Evolutionary conservation across 2,329 filamentous ascomycete species (phyloP).

Genomic region (Ophiobolus disseminans): DNA sequence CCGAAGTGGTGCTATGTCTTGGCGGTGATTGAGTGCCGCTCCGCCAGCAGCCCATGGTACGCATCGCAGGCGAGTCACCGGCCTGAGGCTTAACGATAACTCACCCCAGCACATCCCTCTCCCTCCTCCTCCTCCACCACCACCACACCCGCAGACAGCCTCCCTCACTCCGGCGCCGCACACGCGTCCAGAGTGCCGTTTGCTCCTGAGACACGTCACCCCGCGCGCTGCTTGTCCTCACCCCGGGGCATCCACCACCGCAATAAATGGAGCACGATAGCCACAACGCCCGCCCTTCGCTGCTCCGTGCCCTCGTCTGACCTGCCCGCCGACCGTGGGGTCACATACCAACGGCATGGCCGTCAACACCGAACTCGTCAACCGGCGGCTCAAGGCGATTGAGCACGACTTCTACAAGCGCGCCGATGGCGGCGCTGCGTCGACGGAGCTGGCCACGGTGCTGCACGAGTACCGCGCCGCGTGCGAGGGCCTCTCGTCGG

Average conservation of each 20-base stretch:
- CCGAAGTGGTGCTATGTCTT: slow-evolving; percentile 1
- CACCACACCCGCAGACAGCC: slow-evolving; percentile 16
- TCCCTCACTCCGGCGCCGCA: slow-evolving; percentile 17
- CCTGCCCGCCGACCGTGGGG: slow-evolving; percentile 62
- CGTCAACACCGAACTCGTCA: slow-evolving; percentile 57
- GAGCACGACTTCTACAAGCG: slow-evolving; percentile 60
- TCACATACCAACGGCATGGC: slow-evolving; percentile 55
- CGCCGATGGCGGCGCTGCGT: slow-evolving; percentile 57
- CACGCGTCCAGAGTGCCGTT: slow-evolving; percentile 36
- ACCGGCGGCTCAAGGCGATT: slow-evolving; percentile 55
- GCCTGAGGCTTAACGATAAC: too few relatives aligned
- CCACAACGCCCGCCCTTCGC: slow-evolving; percentile 53
- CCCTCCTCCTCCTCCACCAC: slow-evolving; percentile 12
- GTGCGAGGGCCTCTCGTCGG: slow-evolving; percentile 75
- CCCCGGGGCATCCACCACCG: slow-evolving; percentile 37
- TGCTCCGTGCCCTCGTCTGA: slow-evolving; percentile 65
- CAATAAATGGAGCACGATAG: slow-evolving; percentile 67
- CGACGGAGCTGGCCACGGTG: slow-evolving; percentile 58
- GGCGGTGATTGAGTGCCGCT: neutral
- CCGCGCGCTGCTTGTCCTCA: slow-evolving; percentile 42
- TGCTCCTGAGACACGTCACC: slow-evolving; percentile 24
- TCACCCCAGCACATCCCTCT: slow-evolving; percentile 9
- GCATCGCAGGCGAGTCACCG: too few relatives aligned
- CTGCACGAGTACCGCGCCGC: slow-evolving; percentile 66
- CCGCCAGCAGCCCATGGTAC: too few relatives aligned